Base-by-base conservation (phyloP, 352 stramenopile genomes). In the Pythium phragmiticola region DNA sequence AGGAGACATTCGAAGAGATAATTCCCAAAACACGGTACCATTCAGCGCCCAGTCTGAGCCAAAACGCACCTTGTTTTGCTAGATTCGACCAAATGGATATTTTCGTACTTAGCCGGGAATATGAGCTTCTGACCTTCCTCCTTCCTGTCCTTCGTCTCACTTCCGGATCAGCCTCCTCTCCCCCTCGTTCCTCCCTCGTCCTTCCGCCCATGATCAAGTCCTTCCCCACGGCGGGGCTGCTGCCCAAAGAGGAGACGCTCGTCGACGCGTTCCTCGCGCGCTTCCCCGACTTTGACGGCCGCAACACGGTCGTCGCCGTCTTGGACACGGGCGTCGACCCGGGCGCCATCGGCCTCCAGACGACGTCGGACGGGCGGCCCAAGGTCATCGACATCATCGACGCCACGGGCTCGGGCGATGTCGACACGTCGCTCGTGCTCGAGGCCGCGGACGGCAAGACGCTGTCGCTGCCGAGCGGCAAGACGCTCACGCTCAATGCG, bases 331-430 rank as follows among this genome's bases (percentile, higher is more conserved):
- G 96, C 46, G 90, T 98, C 58, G 96, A 99, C 70, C 92, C 94
- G 0, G 91, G 86, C 3, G 94, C 95, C 0, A 78, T 81, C 37
- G 94, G 93, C 2, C 73, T 98, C 16, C 85, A 94, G 65, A 80
- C 76, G 30, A 97, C 90, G 45, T 68, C 80, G 9, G 87, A 97
- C 73, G 92, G 92, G 11, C 78, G 84, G 21, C 89, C 87, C 50
- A 98, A 99, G 78, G 76, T 98, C 63, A 68, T 99, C 14, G 92
- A 98, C 74, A 78, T 99, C 46, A 81, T 98, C 26, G 96, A 99
- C 78, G 96, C 92, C 72, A 98, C 94, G 30, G 96, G 80, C 42
- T 75, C 85, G 8, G 96, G 95, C 34, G 96, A 99, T 77, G 83
- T 99, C 1, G 87, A 98, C 72, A 97, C 92, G 58, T 89, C 82